These are phyloP conservation scores for Nannochloropsis gaditana DNA, from an alignment of 108 stramenopile species.

Conservation along the genomic window DNA sequence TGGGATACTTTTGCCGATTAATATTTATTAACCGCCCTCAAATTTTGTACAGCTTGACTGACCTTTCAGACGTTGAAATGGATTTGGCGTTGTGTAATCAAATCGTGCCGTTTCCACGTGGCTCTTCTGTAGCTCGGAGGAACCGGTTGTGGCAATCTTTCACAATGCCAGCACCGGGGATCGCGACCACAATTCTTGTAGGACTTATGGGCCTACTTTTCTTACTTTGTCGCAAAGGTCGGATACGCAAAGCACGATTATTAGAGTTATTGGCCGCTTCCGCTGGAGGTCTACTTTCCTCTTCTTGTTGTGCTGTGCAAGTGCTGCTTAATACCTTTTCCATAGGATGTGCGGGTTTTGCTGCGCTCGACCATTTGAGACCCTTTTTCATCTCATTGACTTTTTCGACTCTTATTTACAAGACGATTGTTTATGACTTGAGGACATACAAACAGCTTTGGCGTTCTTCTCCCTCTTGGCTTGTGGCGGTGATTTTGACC, in stretches of 20 bases:
- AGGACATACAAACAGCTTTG: neutral
- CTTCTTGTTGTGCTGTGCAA: slow-evolving; percentile 3
- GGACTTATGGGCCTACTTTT: neutral
- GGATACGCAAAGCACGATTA: neutral
- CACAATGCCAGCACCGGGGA: neutral
- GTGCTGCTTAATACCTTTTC: neutral
- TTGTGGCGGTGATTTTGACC: neutral
- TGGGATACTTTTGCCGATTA: too few species aligned
- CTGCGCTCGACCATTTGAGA: neutral
- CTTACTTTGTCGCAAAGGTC: neutral
- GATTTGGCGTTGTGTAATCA: too few species aligned
- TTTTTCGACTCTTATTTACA: neutral
- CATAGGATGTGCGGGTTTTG: slow-evolving; percentile 5
- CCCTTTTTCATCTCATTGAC: neutral
- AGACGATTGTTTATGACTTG: neutral
- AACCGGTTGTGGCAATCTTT: too few species aligned
- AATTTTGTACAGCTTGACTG: too few species aligned
- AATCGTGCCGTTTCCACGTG: too few species aligned
- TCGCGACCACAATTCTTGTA: neutral
- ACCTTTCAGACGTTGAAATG: too few species aligned
- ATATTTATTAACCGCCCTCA: too few species aligned
- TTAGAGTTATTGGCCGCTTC: neutral
- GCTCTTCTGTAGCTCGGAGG: too few species aligned
- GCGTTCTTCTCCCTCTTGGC: neutral
- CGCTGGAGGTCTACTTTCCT: slow-evolving; percentile 13